Evolutionary conservation across 1,139 yeast genomes (phyloP), one percentile per base, ranked within the genome.

Genomic region (Wickerhamomyces sp.): DNA sequence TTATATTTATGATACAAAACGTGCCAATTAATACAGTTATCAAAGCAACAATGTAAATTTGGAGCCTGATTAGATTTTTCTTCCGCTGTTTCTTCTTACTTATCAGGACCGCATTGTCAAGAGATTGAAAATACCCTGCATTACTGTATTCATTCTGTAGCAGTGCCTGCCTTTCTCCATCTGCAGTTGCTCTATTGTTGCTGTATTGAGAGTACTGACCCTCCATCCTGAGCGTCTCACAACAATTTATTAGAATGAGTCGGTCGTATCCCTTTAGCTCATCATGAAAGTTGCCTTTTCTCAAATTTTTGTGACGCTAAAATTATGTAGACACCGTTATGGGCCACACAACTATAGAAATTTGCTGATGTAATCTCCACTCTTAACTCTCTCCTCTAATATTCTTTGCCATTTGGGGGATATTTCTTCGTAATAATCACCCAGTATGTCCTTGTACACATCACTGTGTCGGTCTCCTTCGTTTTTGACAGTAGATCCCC

Each of bases 401-500:
- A 4, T 34, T 4, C 40, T 14, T 1, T 42, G 32, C 48, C 48
- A 53, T 26, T 38, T 11, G 3, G 27, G 33, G 26, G 51, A 44
- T 7, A 47, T 37, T 11, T 26, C 31, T 37, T 57, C 59, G 6
- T 18, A 34, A 29, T 52, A 55, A 2, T 48, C 58, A 2, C 55
- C 55, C n/a, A 53, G 39, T 4, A 57, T 44, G 3, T 36, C 39
- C 1, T 42, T 45, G 26, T 49, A 49, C 9, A 43, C 38, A 2
- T 36, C 26, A 6, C 27, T 26, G 4, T 36, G 14, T 23, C 15
- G 35, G 26, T 45, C 31, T 1, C 51, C 51, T 1, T 13, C 1
- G 26, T 40, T 33, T 5, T 14, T 6, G 5, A 49, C 41, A 2
- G 34, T 26, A 2, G 50, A 37, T 31, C 54, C 56, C 55, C 45